Percentiles rank a stretch among this genome's conserved stretches.
Conservation (phyloP, 176 grass and related monocot genomes). For the Aegilops sharonensis region DNA sequence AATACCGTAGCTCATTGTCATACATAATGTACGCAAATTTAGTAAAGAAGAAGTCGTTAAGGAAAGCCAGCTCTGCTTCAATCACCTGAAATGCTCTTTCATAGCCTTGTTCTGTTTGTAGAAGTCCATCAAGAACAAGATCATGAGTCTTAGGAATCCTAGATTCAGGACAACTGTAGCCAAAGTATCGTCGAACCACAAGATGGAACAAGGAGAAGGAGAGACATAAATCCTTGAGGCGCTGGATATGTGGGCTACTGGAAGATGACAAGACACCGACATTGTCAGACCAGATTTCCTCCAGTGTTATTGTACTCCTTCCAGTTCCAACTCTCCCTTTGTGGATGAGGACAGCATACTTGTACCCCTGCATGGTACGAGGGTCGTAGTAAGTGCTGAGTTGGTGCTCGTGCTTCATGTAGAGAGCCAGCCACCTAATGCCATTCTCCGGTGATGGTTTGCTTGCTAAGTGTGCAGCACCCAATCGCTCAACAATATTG, state of each 20-base stretch:
- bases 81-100: slow-evolving; percentile 12
- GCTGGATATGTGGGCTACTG: not conserved
- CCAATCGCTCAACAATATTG: fast-evolving
- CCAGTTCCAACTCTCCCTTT: fast-evolving
- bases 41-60: not conserved
- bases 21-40: not conserved
- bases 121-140: not conserved
- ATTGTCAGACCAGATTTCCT: not conserved
- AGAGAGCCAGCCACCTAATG: not conserved
- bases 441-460: not conserved
- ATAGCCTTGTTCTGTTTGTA: not conserved
- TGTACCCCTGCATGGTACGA: not conserved
- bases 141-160: not conserved
- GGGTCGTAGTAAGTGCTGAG: not conserved
- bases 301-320: not conserved
- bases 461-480: not conserved
- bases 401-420: not conserved
- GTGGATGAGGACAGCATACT: not conserved
- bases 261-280: not conserved
- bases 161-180: not conserved
- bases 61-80: not conserved
- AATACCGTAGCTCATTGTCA: not conserved
- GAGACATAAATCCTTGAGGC: not conserved
- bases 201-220: not conserved
- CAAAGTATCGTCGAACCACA: not conserved